Percentiles rank a stretch among this genome's conserved stretches.
Evolutionary conservation across 2,329 filamentous ascomycete genomes (phyloP).

Genomic region (Sarocladium oryzae): DNA sequence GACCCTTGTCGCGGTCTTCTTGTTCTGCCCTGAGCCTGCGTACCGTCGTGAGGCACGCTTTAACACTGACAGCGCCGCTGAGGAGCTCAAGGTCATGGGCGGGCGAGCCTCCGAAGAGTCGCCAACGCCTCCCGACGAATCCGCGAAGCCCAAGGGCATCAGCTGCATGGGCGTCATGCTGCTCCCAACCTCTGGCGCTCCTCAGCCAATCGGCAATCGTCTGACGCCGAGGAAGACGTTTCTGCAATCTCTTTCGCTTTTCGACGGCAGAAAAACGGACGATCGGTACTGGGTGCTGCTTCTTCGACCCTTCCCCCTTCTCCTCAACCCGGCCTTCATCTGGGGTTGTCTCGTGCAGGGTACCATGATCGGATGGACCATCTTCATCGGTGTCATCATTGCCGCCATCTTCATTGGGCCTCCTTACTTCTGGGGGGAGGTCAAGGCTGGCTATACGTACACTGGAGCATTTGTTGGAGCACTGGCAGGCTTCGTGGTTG

Average conservation of each 20-base stretch:
- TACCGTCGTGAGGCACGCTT: constrained; percentile 60
- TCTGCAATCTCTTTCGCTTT: constrained; percentile 55
- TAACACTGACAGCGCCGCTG: constrained; percentile 59
- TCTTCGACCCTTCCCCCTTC: constrained; percentile 73
- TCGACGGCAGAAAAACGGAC: constrained; percentile 77
- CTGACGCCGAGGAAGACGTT: constrained; percentile 50
- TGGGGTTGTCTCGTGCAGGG: constrained; percentile 69
- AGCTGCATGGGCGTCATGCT: constrained; percentile 21
- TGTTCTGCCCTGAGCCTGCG: constrained; percentile 81
- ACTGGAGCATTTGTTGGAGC: constrained; percentile 81
- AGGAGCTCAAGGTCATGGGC: constrained; percentile 18
- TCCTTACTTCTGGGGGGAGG: constrained; percentile 75
- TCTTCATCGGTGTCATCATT: constrained; percentile 80
- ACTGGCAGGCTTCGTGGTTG: constrained; percentile 67
- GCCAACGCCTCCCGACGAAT: neutral
- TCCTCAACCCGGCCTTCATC: constrained; percentile 77
- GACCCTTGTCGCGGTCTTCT: constrained; percentile 63
- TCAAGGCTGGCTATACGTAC: constrained; percentile 81
- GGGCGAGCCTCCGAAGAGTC: constrained; percentile 6
- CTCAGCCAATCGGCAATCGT: constrained; percentile 28
- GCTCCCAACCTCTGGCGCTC: constrained; percentile 25
- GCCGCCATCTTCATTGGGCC: constrained; percentile 76
- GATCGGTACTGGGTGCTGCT: constrained; percentile 62
- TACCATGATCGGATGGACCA: constrained; percentile 89
- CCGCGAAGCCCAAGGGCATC: constrained; percentile 3